phyloP scores from a whole-genome alignment of 441 rosid genomes.

The Melastoma candidum region DNA sequence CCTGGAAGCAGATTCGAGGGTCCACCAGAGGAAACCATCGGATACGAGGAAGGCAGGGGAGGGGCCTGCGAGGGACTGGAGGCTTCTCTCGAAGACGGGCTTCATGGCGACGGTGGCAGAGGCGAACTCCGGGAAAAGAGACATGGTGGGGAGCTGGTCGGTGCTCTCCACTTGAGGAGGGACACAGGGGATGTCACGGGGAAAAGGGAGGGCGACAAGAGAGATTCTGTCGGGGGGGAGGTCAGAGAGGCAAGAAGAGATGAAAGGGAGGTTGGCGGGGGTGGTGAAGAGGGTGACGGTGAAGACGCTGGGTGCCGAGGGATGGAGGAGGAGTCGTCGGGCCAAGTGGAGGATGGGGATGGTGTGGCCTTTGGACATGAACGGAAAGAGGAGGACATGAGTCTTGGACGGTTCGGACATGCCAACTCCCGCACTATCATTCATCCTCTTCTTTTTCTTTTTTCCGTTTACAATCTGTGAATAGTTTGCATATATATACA shows the following conservation, averaged over 20 bases:
- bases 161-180: slow-evolving; percentile 56
- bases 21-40: slow-evolving; percentile 77
- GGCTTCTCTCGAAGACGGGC: slow-evolving; percentile 33
- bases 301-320: slow-evolving; percentile 20
- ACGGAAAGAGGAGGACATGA: slow-evolving; percentile 57
- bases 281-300: slow-evolving; percentile 58
- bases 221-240: slow-evolving; percentile 21
- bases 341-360: slow-evolving; percentile 62
- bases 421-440: no score
- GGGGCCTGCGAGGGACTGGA: slow-evolving; percentile 29
- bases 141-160: slow-evolving; percentile 49
- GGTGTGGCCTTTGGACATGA: slow-evolving; percentile 75
- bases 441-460: no score
- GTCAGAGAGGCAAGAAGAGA: slow-evolving; percentile 30
- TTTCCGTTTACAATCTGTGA: no score
- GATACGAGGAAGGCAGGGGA: slow-evolving; percentile 38
- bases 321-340: slow-evolving; percentile 45
- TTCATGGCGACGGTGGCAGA: slow-evolving; percentile 51
- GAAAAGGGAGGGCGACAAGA: slow-evolving; percentile 43
- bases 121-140: slow-evolving; percentile 33
- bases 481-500: no score
- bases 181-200: slow-evolving; percentile 30
- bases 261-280: slow-evolving; percentile 42
- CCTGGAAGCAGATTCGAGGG: slow-evolving; percentile 44
- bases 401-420: no score